Evolutionary conservation across 2,329 filamentous ascomycete species (phyloP).

Genomic region (Eurotiales sp.): DNA sequence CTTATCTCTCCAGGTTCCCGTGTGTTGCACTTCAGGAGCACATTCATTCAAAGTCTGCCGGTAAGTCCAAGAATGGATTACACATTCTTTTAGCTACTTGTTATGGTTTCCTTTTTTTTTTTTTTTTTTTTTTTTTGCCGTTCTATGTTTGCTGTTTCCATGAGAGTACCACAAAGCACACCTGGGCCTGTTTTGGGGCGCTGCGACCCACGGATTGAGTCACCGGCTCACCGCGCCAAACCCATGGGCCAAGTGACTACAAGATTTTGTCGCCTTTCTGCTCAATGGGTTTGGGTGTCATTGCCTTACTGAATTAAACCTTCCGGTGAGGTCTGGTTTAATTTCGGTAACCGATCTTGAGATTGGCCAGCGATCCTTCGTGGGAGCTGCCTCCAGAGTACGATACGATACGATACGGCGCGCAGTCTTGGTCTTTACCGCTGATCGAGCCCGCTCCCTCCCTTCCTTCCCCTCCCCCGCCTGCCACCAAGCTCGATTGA

Average conservation of each 20-base stretch:
- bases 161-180: neutral
- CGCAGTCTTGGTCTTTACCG: neutral
- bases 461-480: neutral
- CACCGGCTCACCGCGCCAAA: slow-evolving; percentile 11
- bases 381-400: too few relatives aligned
- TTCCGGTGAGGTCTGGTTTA: slow-evolving; percentile 7
- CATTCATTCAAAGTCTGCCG: too few relatives aligned
- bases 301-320: slow-evolving; percentile 10
- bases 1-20: too few relatives aligned
- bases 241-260: neutral
- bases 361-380: neutral
- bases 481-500: neutral
- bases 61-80: too few relatives aligned
- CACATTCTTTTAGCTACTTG: too few relatives aligned
- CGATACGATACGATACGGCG: too few relatives aligned
- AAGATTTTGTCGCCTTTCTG: neutral
- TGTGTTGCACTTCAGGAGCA: too few relatives aligned
- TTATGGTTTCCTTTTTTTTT: too few relatives aligned
- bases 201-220: slow-evolving; percentile 10
- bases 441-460: neutral
- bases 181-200: slow-evolving; percentile 5
- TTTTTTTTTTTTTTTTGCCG: neutral
- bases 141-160: neutral
- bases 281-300: too few relatives aligned
- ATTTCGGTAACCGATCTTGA: neutral